Evolutionary conservation across 768 basidiomycete genomes (phyloP), one percentile per base, ranked within the genome.

Genomic region (Tylopilus sp.): DNA sequence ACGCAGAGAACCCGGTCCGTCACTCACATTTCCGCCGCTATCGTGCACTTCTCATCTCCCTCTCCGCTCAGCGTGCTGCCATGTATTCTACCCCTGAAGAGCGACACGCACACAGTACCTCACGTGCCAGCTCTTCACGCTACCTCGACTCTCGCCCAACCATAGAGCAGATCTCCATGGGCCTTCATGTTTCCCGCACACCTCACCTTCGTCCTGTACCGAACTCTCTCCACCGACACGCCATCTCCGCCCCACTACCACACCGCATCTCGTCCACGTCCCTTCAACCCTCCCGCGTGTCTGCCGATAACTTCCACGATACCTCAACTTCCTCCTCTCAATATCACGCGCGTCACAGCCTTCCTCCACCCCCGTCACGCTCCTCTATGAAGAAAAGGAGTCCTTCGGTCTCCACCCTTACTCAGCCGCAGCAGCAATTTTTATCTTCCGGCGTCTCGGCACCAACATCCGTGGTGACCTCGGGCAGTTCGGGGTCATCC

Each of bases 131-230:
- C 40, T 69, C 61, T 51, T 62, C 74, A 45, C 76, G 70, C 52
- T 61, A 70, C 53, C 64, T 63, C 43, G 73, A 76, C 54, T 66
- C 76, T 25, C 81, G 78, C 15, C 86, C 86, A 1, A 84, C 82
- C 42, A 76, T 87, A 36, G 81, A 85, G 60, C 86, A 89, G 69
- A 89, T 89, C 53, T 83, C 85, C 13, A 88, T 89, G 86, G 87
- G 87, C 18, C 75, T 89, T 21, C 87, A 89, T 66, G 71, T 85
- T 26, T 88, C 87, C 6, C 80, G 84, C 33, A 89, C 87, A 1
- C 87, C 87, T 4, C 86, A 88, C 63, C 69, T 88, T 25, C 77
- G 81, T 39, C 74, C 78, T 9, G 63, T 57, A 26, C 30, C 50
- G 9, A 57, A 47, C 39, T 45, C 63, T 13, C 58, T 50, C 38